Base-by-base conservation (phyloP, 202 grass and related monocot species). In the Brachypodium distachyon region DNA sequence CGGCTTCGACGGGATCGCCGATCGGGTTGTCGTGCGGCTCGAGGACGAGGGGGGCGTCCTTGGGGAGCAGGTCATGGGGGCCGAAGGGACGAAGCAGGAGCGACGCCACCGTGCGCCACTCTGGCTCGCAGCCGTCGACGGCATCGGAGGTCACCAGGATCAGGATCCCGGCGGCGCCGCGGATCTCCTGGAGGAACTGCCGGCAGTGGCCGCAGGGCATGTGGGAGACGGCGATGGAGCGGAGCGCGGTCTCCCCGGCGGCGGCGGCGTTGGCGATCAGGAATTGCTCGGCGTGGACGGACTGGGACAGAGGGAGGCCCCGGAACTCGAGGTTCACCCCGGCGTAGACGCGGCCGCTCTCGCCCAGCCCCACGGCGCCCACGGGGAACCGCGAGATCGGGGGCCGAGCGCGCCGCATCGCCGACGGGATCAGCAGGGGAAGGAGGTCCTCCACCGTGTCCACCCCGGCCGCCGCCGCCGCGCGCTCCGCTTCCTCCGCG, bases 131-230 rank as follows among this genome's bases (percentile, higher is more conserved):
- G 19, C 87, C 92, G 9, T 71, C 64, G 0, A 60, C 85, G 25
- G 83, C 87, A 51, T 99, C 96, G 53, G 83, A 49, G 66, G 96
- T 99, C 13, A 99, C 92, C 18, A 99, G 58, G 77, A 99, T 82
- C 2, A 82, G 77, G 71, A 96, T 99, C 78, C 87, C 80, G 46
- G 69, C 62, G 9, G 96, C 92, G 61, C 84, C 92, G 23, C 96
- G 92, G 75, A 99, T 87, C 62, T 99, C 96, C 86, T 99, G 96
- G 14, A 99, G 81, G 82, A 99, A 99, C 89, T 99, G 96, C 63
- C 96, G 83, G 87, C 96, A 99, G 87, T 99, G 96, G 78, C 92
- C 96, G 72, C 92, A 99, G 18, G 96, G 96, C 84, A 96, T 88
- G 74, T 90, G 83, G n/a, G 96, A 99, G 43, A 99, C 96, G 42